Percentiles rank a stretch among this genome's conserved stretches.
Conservation (phyloP, 2,329 filamentous ascomycete genomes). For the Lasiodiplodia gonubiensis region DNA sequence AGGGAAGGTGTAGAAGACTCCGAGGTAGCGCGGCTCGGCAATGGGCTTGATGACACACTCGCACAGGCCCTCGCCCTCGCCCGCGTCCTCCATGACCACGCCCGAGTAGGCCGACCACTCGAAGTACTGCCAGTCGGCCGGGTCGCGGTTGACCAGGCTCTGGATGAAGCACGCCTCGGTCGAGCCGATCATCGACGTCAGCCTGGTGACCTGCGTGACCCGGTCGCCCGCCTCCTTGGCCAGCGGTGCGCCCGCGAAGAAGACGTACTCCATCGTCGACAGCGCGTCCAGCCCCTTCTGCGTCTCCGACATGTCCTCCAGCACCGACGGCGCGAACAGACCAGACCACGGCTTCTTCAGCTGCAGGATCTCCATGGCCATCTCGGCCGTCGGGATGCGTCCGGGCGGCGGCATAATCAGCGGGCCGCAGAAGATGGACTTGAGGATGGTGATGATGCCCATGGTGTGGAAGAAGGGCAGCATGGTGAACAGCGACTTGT, state of each 20-base stretch:
- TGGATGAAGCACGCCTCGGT: constrained; percentile 37
- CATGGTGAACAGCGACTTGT: constrained; percentile 26
- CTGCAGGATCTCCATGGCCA: constrained; percentile 31
- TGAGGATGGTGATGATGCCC: constrained; percentile 31
- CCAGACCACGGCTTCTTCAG: constrained; percentile 33
- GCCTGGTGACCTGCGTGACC: constrained; percentile 33
- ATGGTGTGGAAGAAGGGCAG: constrained; percentile 33
- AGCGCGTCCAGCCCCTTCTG: constrained; percentile 35
- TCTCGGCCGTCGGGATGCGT: constrained; percentile 29
- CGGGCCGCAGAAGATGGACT: constrained; percentile 30
- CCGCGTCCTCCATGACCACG: constrained; percentile 36
- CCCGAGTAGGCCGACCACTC: constrained; percentile 35
- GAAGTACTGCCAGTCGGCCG: constrained; percentile 37
- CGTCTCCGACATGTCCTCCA: constrained; percentile 37
- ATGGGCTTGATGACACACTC: constrained; percentile 32
- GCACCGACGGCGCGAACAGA: constrained; percentile 36
- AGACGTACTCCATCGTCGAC: constrained; percentile 33
- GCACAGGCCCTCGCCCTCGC: constrained; percentile 33
- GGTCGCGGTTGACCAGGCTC: constrained; percentile 28
- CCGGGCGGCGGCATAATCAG: constrained; percentile 29
- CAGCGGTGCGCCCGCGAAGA: constrained; percentile 33
- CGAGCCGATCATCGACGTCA: constrained; percentile 35
- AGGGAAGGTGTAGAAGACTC: constrained; percentile 33
- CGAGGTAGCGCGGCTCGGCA: constrained; percentile 23
- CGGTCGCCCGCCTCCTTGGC: constrained; percentile 32